These are phyloP conservation scores for Pichia eremophila DNA, from an alignment of 805 yeast species.

Conservation along the genomic window DNA sequence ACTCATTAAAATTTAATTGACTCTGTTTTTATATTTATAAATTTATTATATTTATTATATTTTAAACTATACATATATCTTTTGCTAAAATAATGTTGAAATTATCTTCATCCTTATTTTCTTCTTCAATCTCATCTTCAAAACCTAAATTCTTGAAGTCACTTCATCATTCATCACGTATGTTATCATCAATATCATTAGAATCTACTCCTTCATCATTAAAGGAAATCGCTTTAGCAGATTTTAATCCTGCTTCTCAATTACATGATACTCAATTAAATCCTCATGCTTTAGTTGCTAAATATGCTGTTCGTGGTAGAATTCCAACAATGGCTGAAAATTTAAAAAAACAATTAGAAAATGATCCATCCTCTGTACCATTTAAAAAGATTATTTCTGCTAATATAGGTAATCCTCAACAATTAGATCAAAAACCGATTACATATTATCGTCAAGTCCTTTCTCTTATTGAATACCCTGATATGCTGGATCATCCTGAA, in stretches of 20 bases:
- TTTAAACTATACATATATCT: too few species aligned
- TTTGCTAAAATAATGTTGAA: too few species aligned
- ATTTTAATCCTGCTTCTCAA: constrained; percentile 24
- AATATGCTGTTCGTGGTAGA: constrained; percentile 92
- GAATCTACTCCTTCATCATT: not conserved
- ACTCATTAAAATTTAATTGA: too few species aligned
- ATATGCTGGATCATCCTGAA: constrained; percentile 35
- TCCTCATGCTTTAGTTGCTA: constrained; percentile 68
- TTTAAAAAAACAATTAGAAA: constrained; percentile 45
- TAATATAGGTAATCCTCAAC: constrained; percentile 98
- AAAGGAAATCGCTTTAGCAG: constrained; percentile 3
- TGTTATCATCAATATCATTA: not conserved
- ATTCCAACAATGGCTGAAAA: constrained; percentile 94
- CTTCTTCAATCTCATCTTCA: too few species aligned
- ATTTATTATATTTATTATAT: too few species aligned
- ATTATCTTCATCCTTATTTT: too few species aligned
- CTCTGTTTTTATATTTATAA: too few species aligned
- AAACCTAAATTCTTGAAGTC: not conserved
- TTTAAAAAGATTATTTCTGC: constrained; percentile 75
- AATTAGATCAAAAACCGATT: constrained; percentile 85
- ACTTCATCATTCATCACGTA: not conserved
- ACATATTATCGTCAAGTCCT: constrained; percentile 93
- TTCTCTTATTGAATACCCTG: constrained; percentile 80
- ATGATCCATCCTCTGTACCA: constrained; percentile 57
- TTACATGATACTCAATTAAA: constrained; percentile 51